Conservation (phyloP, 495 filamentous ascomycete species). For the Penicillium odoratum region DNA sequence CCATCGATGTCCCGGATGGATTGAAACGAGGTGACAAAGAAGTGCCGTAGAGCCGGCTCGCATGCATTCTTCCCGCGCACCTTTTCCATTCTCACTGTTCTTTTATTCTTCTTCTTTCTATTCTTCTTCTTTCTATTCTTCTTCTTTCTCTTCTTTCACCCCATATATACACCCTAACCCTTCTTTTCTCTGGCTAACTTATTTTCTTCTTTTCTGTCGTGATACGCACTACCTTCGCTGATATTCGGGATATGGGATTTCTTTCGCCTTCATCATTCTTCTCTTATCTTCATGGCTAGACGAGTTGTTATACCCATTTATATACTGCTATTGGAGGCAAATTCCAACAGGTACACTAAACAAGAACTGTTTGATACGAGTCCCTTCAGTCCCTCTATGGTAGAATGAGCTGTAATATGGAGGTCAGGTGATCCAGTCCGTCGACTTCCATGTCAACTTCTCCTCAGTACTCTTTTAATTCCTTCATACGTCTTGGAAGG, state of each 20-base stretch:
- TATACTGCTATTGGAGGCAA: not conserved
- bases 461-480: too few species aligned
- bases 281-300: slow-evolving; percentile 22
- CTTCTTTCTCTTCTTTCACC: slow-evolving; percentile 17
- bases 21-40: slow-evolving; percentile 68
- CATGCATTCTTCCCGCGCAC: slow-evolving; percentile 1
- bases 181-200: not conserved
- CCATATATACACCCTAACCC: not conserved
- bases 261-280: slow-evolving; percentile 1
- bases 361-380: not conserved
- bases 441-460: too few species aligned
- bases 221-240: not conserved
- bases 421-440: too few species aligned
- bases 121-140: slow-evolving; percentile 9
- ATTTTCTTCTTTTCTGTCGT: not conserved
- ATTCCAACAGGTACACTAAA: not conserved
- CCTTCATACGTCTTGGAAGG: too few species aligned
- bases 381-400: not conserved
- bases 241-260: not conserved
- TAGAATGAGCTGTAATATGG: not conserved
- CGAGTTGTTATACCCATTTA: slow-evolving; percentile 27
- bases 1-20: slow-evolving; percentile 69
- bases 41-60: slow-evolving; percentile 49
- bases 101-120: not conserved
- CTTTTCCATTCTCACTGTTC: not conserved